Base-by-base conservation (phyloP, 2,329 filamentous ascomycete genomes). In the Metarhizium anisopliae region DNA sequence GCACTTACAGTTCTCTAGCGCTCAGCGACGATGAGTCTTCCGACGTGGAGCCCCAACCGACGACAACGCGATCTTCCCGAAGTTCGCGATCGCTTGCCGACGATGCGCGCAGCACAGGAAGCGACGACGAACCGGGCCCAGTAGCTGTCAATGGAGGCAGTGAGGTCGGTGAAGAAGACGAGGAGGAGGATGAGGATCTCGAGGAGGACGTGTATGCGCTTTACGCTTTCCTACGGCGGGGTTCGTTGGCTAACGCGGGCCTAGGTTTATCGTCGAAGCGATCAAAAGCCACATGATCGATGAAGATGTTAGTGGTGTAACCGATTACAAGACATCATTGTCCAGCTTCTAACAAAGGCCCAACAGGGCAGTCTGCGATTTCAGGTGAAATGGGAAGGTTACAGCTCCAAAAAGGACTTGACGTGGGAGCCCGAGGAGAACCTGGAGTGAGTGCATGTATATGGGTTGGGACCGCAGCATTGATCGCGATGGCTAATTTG, bases 361-460 rank as follows among this genome's bases (percentile, higher is more conserved):
- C 18, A 35, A 6, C 57, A 82, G 73, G 80, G 80, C 20, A 67
- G 68, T 4, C 64, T 84, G 0, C 77, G 78, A 50, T 91, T 87
- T 64, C 78, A 86, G 53, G 87, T 94, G 40, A 91, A 93, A 64
- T 94, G 89, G 89, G 82, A 89, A 60, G 89, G 89, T 3, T 94
- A 86, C 59, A 82, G 88, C 0, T 80, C 84, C 59, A 83, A 84
- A 59, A 68, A 74, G 0, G 89, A 94, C 61, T 72, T 82, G 64
- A 94, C 89, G 0, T 93, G 88, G 89, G 89, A 94, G 66, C 85
- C 87, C 0, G 85, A 89, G 62, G 82, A 83, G 11, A 92, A 91
- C 57, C 62, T 72, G 6, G 47, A 60, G 70, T 71, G 60, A 52
- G 65, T 58, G 20, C 13, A 5, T 1, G 35, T 10, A 43, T 40